Percentiles rank a stretch among this genome's conserved stretches.
Evolutionary conservation across 2,329 filamentous ascomycete species (phyloP).

Genomic region (Fusarium anthophilum): DNA sequence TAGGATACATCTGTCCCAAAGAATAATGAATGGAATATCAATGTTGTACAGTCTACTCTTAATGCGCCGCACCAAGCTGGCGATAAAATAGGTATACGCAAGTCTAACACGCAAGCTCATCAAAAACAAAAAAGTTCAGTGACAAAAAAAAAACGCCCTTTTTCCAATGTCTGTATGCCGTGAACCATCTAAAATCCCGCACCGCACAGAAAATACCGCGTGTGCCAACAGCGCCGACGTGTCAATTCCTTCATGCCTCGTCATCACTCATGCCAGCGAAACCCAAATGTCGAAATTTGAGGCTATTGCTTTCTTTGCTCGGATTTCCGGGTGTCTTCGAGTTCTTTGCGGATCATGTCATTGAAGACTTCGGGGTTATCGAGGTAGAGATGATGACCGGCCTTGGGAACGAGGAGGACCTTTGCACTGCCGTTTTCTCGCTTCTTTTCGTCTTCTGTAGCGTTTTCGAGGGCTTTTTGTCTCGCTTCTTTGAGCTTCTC

Average conservation of each 20-base stretch:
- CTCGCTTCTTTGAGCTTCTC: conserved; percentile 79
- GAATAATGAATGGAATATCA: neutral
- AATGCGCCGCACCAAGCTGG: conserved; percentile 1
- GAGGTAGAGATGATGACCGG: conserved; percentile 68
- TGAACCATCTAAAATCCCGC: conserved; percentile 21
- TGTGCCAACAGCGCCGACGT: conserved; percentile 31
- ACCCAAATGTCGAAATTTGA: neutral
- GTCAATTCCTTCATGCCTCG: neutral
- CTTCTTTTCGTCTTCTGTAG: conserved; percentile 72
- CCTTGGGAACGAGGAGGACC: conserved; percentile 77
- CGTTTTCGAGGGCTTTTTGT: conserved; percentile 66
- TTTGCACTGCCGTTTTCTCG: conserved; percentile 83
- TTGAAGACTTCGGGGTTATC: conserved; percentile 70
- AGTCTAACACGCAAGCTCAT: conserved; percentile 16
- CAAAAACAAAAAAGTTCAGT: neutral
- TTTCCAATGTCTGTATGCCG: conserved; percentile 19
- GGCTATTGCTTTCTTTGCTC: conserved; percentile 43
- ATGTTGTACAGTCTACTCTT: conserved; percentile 25
- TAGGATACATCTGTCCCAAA: neutral
- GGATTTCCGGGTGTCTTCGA: conserved; percentile 58
- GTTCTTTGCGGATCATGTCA: conserved; percentile 59
- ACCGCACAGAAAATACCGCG: conserved; percentile 14
- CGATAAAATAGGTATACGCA: conserved; percentile 34
- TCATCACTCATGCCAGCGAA: neutral
- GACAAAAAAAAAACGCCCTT: conserved; percentile 34